These are phyloP conservation scores for Emericellopsis cladophorae DNA, from an alignment of 2,329 filamentous ascomycete genomes.

Conservation along the genomic window DNA sequence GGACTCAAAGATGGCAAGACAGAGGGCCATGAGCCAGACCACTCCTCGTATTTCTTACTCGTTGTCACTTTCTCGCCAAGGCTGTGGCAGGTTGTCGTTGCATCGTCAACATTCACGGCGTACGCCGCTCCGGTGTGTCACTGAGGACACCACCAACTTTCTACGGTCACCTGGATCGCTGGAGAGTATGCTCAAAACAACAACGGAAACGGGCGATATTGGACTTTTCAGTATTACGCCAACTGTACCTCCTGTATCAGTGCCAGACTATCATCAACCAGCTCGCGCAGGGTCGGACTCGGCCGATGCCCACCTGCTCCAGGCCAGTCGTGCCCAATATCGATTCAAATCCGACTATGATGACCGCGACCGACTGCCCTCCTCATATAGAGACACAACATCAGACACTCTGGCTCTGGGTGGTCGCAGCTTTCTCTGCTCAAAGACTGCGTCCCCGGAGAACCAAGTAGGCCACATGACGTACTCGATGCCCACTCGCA, in stretches of 20 bases:
- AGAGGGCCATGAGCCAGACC: no score
- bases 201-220: slow-evolving; percentile 53
- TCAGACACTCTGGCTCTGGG: slow-evolving; percentile 46
- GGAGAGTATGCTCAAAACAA: slow-evolving; percentile 54
- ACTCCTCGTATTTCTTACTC: no score
- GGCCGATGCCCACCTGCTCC: slow-evolving; percentile 13
- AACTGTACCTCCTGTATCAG: slow-evolving; percentile 13
- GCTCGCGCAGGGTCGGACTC: slow-evolving; percentile 15
- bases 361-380: slow-evolving; percentile 30
- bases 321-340: slow-evolving; percentile 17
- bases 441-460: slow-evolving; percentile 25
- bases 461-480: slow-evolving; percentile 35
- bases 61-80: no score
- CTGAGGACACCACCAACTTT: slow-evolving; percentile 24
- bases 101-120: not conserved
- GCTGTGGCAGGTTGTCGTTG: no score
- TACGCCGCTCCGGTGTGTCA: slow-evolving; percentile 27
- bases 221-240: slow-evolving; percentile 42
- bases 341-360: slow-evolving; percentile 14
- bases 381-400: slow-evolving; percentile 32
- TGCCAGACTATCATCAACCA: slow-evolving; percentile 9
- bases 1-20: no score
- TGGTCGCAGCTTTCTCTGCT: slow-evolving; percentile 34
- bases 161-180: slow-evolving; percentile 38
- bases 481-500: slow-evolving; percentile 41